Percentiles rank a stretch among this genome's conserved stretches.
phyloP scores from a whole-genome alignment of 1,139 yeast species.

The Scheffersomyces quercinus region DNA sequence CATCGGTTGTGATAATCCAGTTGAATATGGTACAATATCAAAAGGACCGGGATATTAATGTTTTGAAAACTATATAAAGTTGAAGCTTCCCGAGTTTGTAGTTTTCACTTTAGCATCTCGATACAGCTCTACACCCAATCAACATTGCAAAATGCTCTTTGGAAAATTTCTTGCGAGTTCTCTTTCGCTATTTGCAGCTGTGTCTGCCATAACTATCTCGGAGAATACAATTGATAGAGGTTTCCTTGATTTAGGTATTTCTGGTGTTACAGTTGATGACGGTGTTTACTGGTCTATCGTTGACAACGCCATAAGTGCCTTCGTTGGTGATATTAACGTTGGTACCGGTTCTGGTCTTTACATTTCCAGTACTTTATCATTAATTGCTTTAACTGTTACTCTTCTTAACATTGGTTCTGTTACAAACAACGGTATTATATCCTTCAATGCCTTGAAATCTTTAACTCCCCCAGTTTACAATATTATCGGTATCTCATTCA shows the following conservation, averaged over 20 bases:
- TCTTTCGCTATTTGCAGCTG: not conserved
- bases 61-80: too few relatives aligned
- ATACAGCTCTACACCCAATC: too few relatives aligned
- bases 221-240: constrained; percentile 9
- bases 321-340: constrained; percentile 12
- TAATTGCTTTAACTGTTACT: constrained; percentile 10
- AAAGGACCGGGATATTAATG: too few relatives aligned
- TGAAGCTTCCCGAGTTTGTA: too few relatives aligned
- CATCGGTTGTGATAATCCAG: too few relatives aligned
- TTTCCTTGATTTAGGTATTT: constrained; percentile 5
- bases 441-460: constrained; percentile 22
- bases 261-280: constrained; percentile 9
- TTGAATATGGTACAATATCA: too few relatives aligned
- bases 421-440: constrained; percentile 23
- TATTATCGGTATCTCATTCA: constrained; percentile 21
- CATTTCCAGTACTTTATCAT: constrained; percentile 7
- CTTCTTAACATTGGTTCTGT: constrained; percentile 9
- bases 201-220: not conserved
- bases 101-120: too few relatives aligned
- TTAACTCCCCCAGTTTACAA: constrained; percentile 20
- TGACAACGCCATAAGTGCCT: constrained; percentile 9
- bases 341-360: constrained; percentile 10
- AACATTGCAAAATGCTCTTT: too few relatives aligned
- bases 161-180: too few relatives aligned
- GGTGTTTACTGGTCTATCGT: constrained; percentile 15